These are phyloP conservation scores for Blastobotrys apis DNA, from an alignment of 1,139 yeast genomes.

Conservation along the genomic window DNA sequence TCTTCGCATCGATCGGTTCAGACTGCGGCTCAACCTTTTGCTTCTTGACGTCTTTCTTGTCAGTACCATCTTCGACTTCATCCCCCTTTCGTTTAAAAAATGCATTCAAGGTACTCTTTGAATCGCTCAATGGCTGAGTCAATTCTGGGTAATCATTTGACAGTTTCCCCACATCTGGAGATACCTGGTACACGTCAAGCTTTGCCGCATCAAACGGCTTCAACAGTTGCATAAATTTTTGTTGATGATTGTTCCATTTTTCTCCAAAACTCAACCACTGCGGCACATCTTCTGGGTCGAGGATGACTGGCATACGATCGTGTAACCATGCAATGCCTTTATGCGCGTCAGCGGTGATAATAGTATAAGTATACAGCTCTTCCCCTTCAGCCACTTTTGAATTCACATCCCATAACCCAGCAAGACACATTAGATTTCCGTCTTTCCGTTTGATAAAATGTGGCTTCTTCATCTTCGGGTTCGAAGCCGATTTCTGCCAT, in stretches of 20 bases:
- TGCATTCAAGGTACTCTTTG: constrained; percentile 9
- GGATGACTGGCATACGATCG: constrained; percentile 67
- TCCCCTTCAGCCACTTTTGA: constrained; percentile 26
- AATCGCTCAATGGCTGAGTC: constrained; percentile 38
- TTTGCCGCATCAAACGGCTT: constrained; percentile 21
- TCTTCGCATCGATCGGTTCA: no score
- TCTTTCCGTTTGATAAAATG: constrained; percentile 57
- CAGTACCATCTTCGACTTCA: no score
- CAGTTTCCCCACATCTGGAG: constrained; percentile 62
- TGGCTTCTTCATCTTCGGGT: constrained; percentile 47
- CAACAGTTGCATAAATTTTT: constrained; percentile 16
- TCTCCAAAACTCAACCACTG: constrained; percentile 55
- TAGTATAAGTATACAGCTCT: constrained; percentile 55
- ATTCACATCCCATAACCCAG: constrained; percentile 57
- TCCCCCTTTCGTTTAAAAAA: no score
- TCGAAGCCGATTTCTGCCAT: constrained; percentile 47
- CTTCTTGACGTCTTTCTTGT: no score
- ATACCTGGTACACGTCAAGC: constrained; percentile 54
- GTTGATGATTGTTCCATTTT: constrained; percentile 38
- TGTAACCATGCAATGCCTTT: constrained; percentile 65
- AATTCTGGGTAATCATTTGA: constrained; percentile 47
- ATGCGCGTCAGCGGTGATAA: constrained; percentile 69
- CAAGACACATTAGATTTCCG: constrained; percentile 55
- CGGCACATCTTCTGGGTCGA: constrained; percentile 47
- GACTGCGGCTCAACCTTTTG: no score